Base-by-base conservation (phyloP, 345 rosid genomes). In the Aquilaria malaccensis region DNA sequence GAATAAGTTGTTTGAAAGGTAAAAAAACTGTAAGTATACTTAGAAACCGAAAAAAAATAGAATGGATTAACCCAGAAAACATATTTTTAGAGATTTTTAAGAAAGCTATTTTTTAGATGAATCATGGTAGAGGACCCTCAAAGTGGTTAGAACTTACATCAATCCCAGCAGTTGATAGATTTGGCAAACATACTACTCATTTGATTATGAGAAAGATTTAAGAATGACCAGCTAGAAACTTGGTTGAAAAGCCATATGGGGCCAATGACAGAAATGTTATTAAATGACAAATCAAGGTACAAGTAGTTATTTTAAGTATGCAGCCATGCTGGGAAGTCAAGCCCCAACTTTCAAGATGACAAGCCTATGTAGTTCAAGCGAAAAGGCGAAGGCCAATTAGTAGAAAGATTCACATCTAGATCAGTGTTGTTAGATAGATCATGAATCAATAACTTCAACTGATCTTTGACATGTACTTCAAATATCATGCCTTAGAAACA, bases 81-180 rank as follows among this genome's bases (percentile, higher is more conserved):
- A n/a, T 53, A 64, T 65, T 65, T 2, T 47, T 55, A 7, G 47
- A 56, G 31, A 65, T 45, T 33, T 56, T 10, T 13, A 65, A 9
- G 11, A 13, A 50, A 6, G 41, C 7, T 1, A 33, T 7, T 13
- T 56, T 47, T 2, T 32, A 32, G 14, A 22, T 32, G 30, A 45
- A 15, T 9, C 1, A 13, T 0, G 62, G 69, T 31, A 65, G 10
- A 6, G 48, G 50, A 6, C 62, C 69, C 22, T 48, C 12, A n/a
- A 65, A 65, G 0, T 13, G 7, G 15, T 57, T 65, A 2, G 41
- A 49, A 47, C 62, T 65, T 15, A 70, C 11, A 56, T 55, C 61
- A 33, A 48, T 56, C 11, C 14, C 14, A 62, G 33, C 55, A 62
- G 50, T 7, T 6, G 59, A 41, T 3, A 57, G 37, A 57, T 57